Percentiles rank a stretch among this genome's conserved stretches.
phyloP scores from a whole-genome alignment of 129 eudicot species.

The Lactuca sativa region DNA sequence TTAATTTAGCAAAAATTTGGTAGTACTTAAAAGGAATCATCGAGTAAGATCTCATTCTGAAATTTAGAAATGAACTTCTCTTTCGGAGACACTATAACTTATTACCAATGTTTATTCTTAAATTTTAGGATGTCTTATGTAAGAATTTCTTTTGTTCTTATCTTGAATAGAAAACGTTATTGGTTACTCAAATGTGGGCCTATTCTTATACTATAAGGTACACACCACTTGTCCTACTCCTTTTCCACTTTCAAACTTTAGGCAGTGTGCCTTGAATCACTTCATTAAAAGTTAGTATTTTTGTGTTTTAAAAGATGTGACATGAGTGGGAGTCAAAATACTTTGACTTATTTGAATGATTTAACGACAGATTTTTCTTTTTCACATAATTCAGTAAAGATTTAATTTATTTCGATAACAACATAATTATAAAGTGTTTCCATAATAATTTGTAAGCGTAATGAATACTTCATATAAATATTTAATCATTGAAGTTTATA shows the following conservation, averaged over 20 bases:
- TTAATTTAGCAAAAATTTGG: too few relatives aligned
- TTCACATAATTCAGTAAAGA: not conserved
- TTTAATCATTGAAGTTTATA: too few relatives aligned
- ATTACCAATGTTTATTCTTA: too few relatives aligned
- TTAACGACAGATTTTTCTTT: not conserved
- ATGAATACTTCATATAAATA: too few relatives aligned
- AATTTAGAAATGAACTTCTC: too few relatives aligned
- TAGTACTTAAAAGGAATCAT: too few relatives aligned
- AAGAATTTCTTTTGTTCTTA: not conserved
- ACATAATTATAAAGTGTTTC: too few relatives aligned
- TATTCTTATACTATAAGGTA: not conserved
- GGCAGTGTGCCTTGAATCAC: not conserved
- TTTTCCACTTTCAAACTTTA: not conserved
- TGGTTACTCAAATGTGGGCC: constrained; percentile 15
- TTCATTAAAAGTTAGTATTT: constrained; percentile 14
- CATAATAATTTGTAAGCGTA: too few relatives aligned
- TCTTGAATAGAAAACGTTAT: constrained; percentile 8
- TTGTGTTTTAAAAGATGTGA: constrained; percentile 1
- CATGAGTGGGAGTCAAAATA: constrained; percentile 10
- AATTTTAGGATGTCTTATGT: too few relatives aligned
- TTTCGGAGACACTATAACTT: too few relatives aligned
- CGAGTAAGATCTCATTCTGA: too few relatives aligned
- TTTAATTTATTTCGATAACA: too few relatives aligned
- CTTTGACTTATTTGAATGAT: not conserved
- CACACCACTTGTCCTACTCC: not conserved